phyloP scores from a whole-genome alignment of 352 stramenopile genomes.

The Globisporangium polare region DNA sequence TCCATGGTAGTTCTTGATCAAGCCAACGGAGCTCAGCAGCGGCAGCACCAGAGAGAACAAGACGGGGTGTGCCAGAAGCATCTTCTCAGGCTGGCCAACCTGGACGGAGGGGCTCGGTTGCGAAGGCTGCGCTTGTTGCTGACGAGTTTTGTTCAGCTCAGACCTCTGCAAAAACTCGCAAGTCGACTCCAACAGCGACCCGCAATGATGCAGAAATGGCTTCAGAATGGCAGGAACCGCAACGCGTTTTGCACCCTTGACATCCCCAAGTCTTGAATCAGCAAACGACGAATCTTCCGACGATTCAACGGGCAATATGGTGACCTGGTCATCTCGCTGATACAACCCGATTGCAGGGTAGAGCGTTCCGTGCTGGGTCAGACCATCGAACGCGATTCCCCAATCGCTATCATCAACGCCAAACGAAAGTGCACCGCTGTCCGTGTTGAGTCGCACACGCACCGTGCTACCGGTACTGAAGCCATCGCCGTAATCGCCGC shows the following conservation, averaged over 20 bases:
- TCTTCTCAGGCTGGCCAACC: conserved; percentile 25
- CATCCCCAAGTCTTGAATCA: conserved; percentile 20
- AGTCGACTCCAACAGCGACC: conserved; percentile 49
- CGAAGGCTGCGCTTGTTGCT: conserved; percentile 1
- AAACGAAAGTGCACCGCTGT: conserved; percentile 85
- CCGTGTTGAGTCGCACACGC: conserved; percentile 79
- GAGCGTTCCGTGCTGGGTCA: conserved; percentile 85
- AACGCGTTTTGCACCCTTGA: conserved; percentile 31
- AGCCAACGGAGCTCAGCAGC: conserved; percentile 55
- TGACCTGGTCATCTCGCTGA: conserved; percentile 87
- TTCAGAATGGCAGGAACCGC: conserved; percentile 67
- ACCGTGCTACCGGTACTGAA: conserved; percentile 86
- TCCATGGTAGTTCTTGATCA: conserved; percentile 67
- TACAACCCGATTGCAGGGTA: conserved; percentile 88
- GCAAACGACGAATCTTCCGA: conserved; percentile 30
- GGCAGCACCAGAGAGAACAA: conserved; percentile 62
- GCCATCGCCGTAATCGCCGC: conserved; percentile 84
- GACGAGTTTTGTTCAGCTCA: conserved; percentile 20
- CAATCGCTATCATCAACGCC: conserved; percentile 85
- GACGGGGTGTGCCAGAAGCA: conserved; percentile 43
- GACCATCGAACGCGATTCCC: conserved; percentile 85
- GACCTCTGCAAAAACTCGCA: conserved; percentile 44
- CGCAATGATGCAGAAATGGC: conserved; percentile 69
- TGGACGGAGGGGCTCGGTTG: background rate
- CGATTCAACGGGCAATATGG: conserved; percentile 66